Conservation (phyloP, 2,329 filamentous ascomycete genomes). For the Tolypocladium cylindrosporum region DNA sequence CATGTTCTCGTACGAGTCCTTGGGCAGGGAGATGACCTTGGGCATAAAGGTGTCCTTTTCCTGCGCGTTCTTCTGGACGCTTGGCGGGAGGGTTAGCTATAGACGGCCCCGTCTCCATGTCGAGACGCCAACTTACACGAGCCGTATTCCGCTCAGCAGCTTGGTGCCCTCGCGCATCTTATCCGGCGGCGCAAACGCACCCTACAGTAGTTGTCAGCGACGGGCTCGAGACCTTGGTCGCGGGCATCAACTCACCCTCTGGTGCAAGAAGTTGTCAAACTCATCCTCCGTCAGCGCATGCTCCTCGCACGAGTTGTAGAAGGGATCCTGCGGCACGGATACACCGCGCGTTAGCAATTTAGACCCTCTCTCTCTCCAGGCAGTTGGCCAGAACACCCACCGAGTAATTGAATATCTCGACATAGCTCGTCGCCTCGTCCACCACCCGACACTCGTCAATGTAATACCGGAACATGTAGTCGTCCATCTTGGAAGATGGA, state of each 20-base stretch:
- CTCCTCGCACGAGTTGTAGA: conserved; percentile 39
- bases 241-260: conserved; percentile 27
- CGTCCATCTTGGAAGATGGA: conserved; percentile 36
- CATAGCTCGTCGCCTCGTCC: conserved; percentile 40
- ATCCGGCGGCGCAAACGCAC: conserved; percentile 38
- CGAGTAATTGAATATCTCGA: conserved; percentile 51
- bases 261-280: conserved; percentile 46
- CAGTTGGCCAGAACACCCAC: conserved; percentile 23
- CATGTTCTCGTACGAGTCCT: conserved; percentile 44
- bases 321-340: conserved; percentile 30
- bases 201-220: conserved; percentile 22
- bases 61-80: conserved; percentile 45
- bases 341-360: background rate
- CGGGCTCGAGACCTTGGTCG: background rate
- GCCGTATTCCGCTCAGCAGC: conserved; percentile 39
- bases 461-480: conserved; percentile 44
- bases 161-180: conserved; percentile 31
- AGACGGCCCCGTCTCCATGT: background rate
- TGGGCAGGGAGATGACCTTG: conserved; percentile 41
- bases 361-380: background rate
- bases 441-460: conserved; percentile 38
- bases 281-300: conserved; percentile 42
- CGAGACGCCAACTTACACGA: conserved; percentile 34
- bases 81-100: conserved; percentile 12
- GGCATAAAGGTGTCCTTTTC: conserved; percentile 49